Evolutionary conservation across 495 filamentous ascomycete species (phyloP), one percentile per base, ranked within the genome.

Genomic region (Immersiella caudata): DNA sequence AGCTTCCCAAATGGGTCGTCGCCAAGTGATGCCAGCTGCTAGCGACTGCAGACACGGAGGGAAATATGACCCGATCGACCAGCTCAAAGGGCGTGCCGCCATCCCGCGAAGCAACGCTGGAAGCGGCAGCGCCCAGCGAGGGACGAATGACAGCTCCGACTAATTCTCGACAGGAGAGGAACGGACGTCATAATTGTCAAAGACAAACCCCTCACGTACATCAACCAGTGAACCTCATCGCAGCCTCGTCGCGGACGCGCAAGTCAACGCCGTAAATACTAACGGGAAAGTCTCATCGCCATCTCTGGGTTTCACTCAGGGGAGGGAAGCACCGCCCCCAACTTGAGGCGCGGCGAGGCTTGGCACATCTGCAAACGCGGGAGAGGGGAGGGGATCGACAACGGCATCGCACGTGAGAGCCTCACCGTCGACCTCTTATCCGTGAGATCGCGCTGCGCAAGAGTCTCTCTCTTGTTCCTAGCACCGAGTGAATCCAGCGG

Each of bases 11-110:
- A 33, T 33, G 29, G 29, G 4, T 46, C 14, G 9, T 12, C 40
- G 40, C 40, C 40, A 14, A 14, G 40, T 46, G 40, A 12, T 46
- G 40, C 40, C 40, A 14, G 40, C 40, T 14, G 40, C 54, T 57
- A 73, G 20, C 70, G 65, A 46, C 69, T 72, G 22, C 71, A 71
- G 49, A 50, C 40, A 21, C 70, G 70, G 70, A 70, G 70, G 50
- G 65, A 72, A 25, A 70, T 67, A 72, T 72, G 57, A 72, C 70
- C 70, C 70, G 70, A 64, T n/a, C 55, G 20, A 18, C 56, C 12
- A 6, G 52, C 14, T 2, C 52, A 55, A 9, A 22, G 21, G 52
- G 52, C 20, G 8, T 55, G 20, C 20, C 24, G 20, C 1, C 20
- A 22, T 24, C 52, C 52, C 40, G 40, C 40, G 40, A 46, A 6